These are phyloP conservation scores for Arthroderma uncinatum DNA, from an alignment of 2,329 filamentous ascomycete genomes.

Conservation along the genomic window DNA sequence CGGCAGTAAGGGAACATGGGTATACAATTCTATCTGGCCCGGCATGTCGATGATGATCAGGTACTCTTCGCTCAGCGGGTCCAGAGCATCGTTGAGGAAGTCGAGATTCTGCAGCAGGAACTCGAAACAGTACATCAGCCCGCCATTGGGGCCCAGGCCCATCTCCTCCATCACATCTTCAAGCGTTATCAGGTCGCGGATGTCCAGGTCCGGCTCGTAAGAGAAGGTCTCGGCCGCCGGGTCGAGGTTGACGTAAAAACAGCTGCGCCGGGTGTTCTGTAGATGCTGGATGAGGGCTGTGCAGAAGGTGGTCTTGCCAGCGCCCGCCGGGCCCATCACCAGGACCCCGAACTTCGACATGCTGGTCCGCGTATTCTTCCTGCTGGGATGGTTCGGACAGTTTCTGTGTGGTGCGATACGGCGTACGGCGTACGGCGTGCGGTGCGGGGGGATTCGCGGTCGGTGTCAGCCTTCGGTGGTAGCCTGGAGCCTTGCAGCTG, in stretches of 20 bases:
- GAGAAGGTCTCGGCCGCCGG: constrained; percentile 88
- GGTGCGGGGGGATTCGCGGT: too few species aligned
- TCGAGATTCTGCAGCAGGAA: constrained; percentile 91
- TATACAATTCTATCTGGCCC: constrained; percentile 97
- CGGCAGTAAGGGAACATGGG: constrained; percentile 86
- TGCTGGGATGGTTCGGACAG: not conserved
- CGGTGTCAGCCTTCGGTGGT: too few species aligned
- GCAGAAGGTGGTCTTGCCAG: constrained; percentile 96
- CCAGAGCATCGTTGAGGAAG: constrained; percentile 75
- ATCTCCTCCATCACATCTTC: constrained; percentile 96
- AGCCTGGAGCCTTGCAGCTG: too few species aligned
- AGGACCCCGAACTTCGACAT: constrained; percentile 95
- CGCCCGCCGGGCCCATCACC: constrained; percentile 91
- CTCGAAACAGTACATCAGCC: constrained; percentile 92
- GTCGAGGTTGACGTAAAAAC: constrained; percentile 97
- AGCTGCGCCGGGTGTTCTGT: constrained; percentile 77
- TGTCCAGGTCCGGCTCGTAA: constrained; percentile 86
- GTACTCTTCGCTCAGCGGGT: constrained; percentile 83
- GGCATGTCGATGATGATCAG: constrained; percentile 98
- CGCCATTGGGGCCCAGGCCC: constrained; percentile 79
- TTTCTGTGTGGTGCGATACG: not conserved
- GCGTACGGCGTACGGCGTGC: too few species aligned
- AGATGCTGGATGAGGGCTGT: constrained; percentile 86
- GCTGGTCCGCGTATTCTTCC: constrained; percentile 5
- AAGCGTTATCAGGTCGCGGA: constrained; percentile 85